Percentiles rank a stretch among this genome's conserved stretches.
phyloP scores from a whole-genome alignment of 495 filamentous ascomycete genomes.

The Penicillium manginii region DNA sequence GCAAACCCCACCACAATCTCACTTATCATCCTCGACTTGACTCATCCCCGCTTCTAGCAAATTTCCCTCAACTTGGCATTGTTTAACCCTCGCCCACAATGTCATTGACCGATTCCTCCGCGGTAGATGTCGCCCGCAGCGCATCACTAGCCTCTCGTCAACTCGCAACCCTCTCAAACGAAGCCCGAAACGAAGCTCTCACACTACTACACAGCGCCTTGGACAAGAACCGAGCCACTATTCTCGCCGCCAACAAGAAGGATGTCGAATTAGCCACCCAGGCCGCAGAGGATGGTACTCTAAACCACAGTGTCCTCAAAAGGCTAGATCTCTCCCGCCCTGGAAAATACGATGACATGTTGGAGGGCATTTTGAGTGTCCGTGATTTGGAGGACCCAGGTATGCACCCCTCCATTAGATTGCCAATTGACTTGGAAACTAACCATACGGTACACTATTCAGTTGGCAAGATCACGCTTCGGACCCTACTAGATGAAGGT shows the following conservation, averaged over 20 bases:
- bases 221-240: constrained; percentile 64
- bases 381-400: constrained; percentile 84
- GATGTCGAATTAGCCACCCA: constrained; percentile 75
- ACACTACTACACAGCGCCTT: constrained; percentile 79
- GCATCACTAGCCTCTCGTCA: constrained; percentile 72
- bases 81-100: constrained; percentile 40
- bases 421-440: neutral
- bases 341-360: constrained; percentile 97
- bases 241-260: constrained; percentile 81
- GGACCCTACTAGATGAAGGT: constrained; percentile 86
- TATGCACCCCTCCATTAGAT: constrained; percentile 45
- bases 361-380: constrained; percentile 92
- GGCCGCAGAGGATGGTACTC: constrained; percentile 70
- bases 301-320: constrained; percentile 88
- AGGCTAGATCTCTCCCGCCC: constrained; percentile 80
- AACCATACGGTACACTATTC: constrained; percentile 3
- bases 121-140: constrained; percentile 65
- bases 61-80: neutral
- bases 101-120: constrained; percentile 76
- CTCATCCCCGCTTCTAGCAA: constrained; percentile 1
- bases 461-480: constrained; percentile 86
- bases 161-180: constrained; percentile 65
- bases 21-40: constrained; percentile 9
- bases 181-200: constrained; percentile 79
- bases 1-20: neutral